Conservation (phyloP, 139 green algal species). For the Zygnema cylindricum region DNA sequence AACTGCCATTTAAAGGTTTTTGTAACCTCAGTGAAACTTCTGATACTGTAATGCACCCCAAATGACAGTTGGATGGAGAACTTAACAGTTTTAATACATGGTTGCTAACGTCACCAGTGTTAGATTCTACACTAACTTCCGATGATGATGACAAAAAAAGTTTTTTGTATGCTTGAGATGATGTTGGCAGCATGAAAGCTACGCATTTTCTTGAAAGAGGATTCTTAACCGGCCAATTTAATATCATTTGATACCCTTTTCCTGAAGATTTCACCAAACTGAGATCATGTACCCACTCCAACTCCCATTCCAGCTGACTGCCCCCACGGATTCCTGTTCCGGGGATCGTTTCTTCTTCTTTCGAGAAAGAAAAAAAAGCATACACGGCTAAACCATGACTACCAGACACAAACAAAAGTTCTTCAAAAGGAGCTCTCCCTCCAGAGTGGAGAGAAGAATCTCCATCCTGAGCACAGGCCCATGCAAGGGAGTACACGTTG, state of each 20-base stretch:
- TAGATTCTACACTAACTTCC: neutral
- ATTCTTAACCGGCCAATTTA: neutral
- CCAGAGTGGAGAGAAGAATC: neutral
- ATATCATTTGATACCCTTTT: neutral
- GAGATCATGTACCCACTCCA: neutral
- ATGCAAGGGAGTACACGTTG: neutral
- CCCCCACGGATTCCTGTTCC: neutral
- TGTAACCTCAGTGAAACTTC: neutral
- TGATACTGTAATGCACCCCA: neutral
- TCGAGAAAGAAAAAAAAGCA: neutral
- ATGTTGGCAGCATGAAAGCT: neutral
- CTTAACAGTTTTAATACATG: neutral
- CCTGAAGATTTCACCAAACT: neutral
- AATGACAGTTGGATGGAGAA: neutral
- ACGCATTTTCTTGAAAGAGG: neutral
- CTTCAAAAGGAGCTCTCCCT: neutral
- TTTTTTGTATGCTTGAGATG: neutral
- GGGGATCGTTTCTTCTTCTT: neutral
- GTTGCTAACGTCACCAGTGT: neutral
- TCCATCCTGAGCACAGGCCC: neutral
- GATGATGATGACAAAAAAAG: neutral
- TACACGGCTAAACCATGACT: neutral
- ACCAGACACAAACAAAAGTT: neutral
- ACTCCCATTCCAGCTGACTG: neutral
- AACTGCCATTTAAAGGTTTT: neutral